Conservation (phyloP, 768 basidiomycete genomes). For the Tricholoma matsutake region DNA sequence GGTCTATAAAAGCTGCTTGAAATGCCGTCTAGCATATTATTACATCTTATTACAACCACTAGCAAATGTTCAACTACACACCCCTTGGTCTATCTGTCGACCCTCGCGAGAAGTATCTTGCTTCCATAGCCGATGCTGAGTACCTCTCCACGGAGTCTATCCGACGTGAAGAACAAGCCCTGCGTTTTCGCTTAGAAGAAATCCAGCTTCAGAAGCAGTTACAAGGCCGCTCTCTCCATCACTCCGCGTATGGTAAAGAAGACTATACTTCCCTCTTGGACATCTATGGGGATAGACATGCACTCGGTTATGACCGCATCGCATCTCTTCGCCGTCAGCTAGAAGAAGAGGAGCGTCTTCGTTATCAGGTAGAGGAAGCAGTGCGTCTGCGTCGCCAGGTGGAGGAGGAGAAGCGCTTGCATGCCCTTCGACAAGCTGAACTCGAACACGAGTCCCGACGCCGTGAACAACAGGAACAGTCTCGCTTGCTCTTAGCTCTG, state of each 20-base stretch:
- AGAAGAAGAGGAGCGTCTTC: slow-evolving; percentile 6
- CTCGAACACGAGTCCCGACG: not conserved
- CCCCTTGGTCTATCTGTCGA: slow-evolving; percentile 4
- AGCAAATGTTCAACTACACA: slow-evolving; percentile 17
- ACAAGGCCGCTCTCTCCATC: not conserved
- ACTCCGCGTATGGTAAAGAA: not conserved
- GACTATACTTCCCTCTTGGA: not conserved
- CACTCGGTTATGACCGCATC: not conserved
- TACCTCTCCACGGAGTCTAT: slow-evolving; percentile 32
- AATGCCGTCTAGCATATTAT: not conserved
- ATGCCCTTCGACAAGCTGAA: not conserved
- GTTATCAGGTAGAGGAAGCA: slow-evolving; percentile 7
- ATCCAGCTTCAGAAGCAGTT: slow-evolving; percentile 15
- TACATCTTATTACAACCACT: not conserved
- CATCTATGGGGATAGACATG: not conserved
- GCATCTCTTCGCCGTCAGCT: not conserved
- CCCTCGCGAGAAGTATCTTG: slow-evolving; percentile 34
- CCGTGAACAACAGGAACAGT: slow-evolving; percentile 5
- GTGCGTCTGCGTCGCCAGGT: slow-evolving; percentile 7
- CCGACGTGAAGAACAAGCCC: slow-evolving; percentile 29
- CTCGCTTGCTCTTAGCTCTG: not conserved
- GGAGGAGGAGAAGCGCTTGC: slow-evolving; percentile 4
- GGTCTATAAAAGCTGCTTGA: slow-evolving; percentile 18
- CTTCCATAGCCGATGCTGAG: slow-evolving; percentile 36
- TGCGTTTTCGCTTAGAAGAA: slow-evolving; percentile 24